Evolutionary conservation across 2,329 filamentous ascomycete species (phyloP).

Genomic region (Myriosclerotinia scirpicola): DNA sequence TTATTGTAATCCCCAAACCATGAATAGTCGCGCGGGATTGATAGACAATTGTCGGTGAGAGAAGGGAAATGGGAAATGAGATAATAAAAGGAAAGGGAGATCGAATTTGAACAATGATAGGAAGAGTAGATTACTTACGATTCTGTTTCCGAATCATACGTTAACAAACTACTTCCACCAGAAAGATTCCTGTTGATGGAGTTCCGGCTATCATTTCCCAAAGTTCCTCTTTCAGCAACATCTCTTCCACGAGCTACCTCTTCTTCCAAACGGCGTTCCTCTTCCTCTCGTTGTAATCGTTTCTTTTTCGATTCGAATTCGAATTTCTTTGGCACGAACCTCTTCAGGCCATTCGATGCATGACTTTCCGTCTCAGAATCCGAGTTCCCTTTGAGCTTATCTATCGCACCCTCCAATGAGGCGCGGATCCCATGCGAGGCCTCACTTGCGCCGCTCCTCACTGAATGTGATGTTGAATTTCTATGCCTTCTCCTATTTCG

Average conservation of each 20-base stretch:
- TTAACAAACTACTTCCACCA: conserved; percentile 36
- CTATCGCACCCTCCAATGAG: conserved; percentile 34
- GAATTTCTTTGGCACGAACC: conserved; percentile 55
- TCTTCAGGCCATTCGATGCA: conserved; percentile 46
- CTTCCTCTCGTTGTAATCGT: conserved; percentile 47
- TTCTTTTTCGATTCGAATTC: conserved; percentile 51
- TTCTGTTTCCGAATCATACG: conserved; percentile 40
- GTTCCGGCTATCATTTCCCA: conserved; percentile 34
- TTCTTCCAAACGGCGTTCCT: conserved; percentile 44
- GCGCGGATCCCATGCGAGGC: conserved; percentile 28
- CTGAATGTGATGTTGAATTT: conserved; percentile 35
- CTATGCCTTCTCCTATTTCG: conserved; percentile 31
- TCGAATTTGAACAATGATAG: conserved; percentile 16
- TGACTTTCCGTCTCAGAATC: conserved; percentile 31
- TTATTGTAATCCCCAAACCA: conserved; percentile 19
- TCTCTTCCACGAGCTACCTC: conserved; percentile 40
- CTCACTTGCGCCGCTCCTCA: conserved; percentile 36
- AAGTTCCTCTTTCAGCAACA: conserved; percentile 39
- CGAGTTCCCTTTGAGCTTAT: conserved; percentile 34
- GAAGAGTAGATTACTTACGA: conserved; percentile 36
- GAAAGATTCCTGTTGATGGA: conserved; percentile 18
- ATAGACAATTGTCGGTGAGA: conserved; percentile 2
- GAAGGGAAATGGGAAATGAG: neutral
- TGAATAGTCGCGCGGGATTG: conserved; percentile 3
- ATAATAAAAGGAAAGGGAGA: neutral